Evolutionary conservation across 805 yeast genomes (phyloP).

Genomic region (Yarrowia osloensis): DNA sequence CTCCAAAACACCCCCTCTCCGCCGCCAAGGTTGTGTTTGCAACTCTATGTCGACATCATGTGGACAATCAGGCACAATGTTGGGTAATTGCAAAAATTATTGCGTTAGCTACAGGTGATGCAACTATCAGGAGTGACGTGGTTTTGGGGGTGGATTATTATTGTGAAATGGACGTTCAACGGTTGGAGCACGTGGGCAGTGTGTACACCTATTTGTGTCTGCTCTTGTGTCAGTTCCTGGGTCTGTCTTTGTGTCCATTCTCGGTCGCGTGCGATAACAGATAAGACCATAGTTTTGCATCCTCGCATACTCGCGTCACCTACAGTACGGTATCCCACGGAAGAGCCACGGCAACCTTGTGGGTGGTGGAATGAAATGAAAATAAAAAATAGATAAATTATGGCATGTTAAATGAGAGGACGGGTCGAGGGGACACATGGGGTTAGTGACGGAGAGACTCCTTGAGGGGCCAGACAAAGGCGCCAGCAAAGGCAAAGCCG

Average conservation of each 20-base stretch:
- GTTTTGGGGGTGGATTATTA: neutral
- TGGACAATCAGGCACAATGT: constrained; percentile 7
- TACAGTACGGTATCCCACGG: neutral
- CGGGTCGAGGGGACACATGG: neutral
- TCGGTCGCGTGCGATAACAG: no score
- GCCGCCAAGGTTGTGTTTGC: neutral
- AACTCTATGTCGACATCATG: constrained; percentile 9
- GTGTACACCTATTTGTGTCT: no score
- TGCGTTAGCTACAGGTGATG: neutral
- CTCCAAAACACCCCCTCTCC: neutral
- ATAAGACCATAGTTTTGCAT: neutral
- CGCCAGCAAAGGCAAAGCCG: constrained; percentile 25
- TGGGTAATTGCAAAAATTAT: neutral
- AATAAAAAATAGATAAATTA: neutral
- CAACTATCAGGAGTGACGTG: neutral
- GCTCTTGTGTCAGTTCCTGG: no score
- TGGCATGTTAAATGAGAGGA: neutral
- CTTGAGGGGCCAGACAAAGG: constrained; percentile 27
- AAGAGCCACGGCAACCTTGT: neutral
- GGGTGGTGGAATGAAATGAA: neutral
- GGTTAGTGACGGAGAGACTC: constrained; percentile 20
- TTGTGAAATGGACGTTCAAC: neutral
- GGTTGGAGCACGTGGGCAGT: no score
- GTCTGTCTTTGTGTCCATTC: no score
- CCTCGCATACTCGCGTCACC: no score